Evolutionary conservation across 2,329 filamentous ascomycete genomes (phyloP).

Genomic region (Chrysosporium keratinophilum): DNA sequence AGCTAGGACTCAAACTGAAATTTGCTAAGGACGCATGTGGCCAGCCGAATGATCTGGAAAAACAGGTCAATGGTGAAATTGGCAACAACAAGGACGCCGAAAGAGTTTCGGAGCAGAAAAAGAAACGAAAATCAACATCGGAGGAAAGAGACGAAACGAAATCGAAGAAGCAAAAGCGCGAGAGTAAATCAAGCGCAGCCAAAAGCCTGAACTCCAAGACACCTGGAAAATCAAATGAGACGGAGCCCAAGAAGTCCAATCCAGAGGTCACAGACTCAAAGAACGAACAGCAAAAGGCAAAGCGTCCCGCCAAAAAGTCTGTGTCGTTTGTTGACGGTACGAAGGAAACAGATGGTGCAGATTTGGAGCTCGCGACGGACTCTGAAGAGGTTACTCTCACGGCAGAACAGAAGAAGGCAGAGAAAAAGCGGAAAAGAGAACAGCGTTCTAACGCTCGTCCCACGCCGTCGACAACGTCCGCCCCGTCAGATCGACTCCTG

Average conservation of each 20-base stretch:
- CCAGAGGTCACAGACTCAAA: conserved; percentile 13
- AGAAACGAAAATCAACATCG: conserved; percentile 7
- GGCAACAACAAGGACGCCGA: neutral
- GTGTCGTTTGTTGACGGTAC: conserved; percentile 57
- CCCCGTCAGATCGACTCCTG: conserved; percentile 45
- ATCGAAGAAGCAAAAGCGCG: conserved; percentile 19
- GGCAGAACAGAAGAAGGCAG: conserved; percentile 17
- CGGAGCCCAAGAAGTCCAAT: neutral
- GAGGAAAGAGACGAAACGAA: conserved; percentile 16
- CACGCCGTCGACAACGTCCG: neutral
- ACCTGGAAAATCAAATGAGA: neutral
- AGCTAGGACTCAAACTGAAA: conserved; percentile 51
- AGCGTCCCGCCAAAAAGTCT: conserved; percentile 39
- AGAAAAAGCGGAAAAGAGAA: conserved; percentile 14
- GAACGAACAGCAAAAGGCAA: conserved; percentile 17
- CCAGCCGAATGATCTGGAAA: neutral
- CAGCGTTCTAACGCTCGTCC: conserved; percentile 11
- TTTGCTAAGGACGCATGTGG: conserved; percentile 30
- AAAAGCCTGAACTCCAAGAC: neutral
- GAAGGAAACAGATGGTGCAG: conserved; percentile 46
- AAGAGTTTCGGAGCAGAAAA: neutral
- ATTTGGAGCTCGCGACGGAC: conserved; percentile 8
- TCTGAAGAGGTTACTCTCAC: conserved; percentile 18
- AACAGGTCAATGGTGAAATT: neutral
- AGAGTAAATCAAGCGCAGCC: neutral